A percentile compares a stretch with the other conserved stretches of the same genome.
Conservation (phyloP, 108 stramenopile genomes). For the Ochromonas danica region DNA sequence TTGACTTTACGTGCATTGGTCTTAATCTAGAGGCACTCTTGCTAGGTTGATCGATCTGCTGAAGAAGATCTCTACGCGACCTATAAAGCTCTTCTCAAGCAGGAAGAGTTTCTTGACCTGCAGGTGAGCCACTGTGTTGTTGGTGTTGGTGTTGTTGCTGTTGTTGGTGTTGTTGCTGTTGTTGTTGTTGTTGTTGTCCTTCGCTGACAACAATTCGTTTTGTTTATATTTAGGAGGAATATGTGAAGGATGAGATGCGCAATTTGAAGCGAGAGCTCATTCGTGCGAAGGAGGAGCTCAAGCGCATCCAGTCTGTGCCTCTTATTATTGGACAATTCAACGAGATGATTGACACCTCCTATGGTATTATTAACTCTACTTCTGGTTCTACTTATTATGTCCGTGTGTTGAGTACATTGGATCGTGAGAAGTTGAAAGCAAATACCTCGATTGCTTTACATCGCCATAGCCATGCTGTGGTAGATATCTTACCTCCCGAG, state of each 20-base stretch:
- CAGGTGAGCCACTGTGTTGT: conserved; percentile 61
- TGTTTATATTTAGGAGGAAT: conserved; percentile 75
- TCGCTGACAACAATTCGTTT: background rate
- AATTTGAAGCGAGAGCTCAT: conserved; percentile 95
- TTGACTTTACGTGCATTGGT: too few species aligned
- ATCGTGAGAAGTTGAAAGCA: conserved; percentile 92
- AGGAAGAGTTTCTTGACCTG: conserved; percentile 79
- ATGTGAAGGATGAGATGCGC: conserved; percentile 99
- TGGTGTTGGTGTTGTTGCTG: background rate
- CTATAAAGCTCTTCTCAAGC: conserved; percentile 52
- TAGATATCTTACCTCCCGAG: conserved; percentile 97
- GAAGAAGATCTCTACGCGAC: conserved; percentile 54
- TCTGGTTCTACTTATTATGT: conserved; percentile 97
- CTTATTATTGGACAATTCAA: conserved; percentile 99
- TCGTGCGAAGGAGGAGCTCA: conserved; percentile 86
- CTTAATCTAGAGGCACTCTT: too few species aligned
- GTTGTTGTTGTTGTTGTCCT: background rate
- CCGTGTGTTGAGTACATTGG: conserved; percentile 89
- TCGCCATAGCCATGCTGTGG: conserved; percentile 94
- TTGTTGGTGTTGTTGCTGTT: background rate
- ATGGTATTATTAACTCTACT: conserved; percentile 88
- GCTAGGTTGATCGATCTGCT: too few species aligned
- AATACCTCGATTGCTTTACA: conserved; percentile 95
- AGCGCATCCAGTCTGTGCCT: conserved; percentile 94
- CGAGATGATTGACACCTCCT: conserved; percentile 99